These are phyloP conservation scores for Pseudocohnilembus persalinus DNA, from an alignment of 169 alveolate species.

Conservation along the genomic window DNA sequence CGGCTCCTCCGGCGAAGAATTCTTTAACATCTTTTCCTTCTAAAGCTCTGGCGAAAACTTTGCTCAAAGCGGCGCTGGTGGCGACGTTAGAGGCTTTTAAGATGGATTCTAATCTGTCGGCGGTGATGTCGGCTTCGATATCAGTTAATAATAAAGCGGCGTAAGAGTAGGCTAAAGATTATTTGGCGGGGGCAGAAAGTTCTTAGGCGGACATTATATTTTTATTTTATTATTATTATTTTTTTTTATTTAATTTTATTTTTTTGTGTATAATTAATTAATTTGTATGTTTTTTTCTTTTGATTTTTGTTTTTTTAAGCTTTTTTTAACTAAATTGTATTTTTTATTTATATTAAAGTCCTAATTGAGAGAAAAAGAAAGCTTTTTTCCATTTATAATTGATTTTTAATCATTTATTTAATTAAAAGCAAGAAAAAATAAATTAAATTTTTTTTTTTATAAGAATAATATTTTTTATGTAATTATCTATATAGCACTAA, in stretches of 20 bases:
- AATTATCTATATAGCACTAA: no score
- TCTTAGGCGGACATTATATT: not conserved
- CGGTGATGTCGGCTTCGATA: not conserved
- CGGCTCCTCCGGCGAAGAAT: not conserved
- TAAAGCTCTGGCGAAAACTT: not conserved
- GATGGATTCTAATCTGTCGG: not conserved
- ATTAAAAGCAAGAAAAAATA: no score
- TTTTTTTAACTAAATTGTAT: no score
- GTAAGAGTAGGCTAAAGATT: not conserved
- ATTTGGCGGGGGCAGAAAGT: not conserved
- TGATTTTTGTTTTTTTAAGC: not conserved
- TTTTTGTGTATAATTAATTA: not conserved
- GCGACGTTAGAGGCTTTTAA: not conserved
- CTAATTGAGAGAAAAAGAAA: no score
- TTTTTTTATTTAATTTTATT: no score
- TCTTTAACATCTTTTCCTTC: not conserved
- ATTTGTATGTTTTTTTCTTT: no score
- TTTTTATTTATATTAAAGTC: no score
- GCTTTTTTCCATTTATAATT: no score
- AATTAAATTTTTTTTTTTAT: no score
- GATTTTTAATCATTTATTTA: no score
- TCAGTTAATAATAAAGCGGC: not conserved
- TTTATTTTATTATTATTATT: no score
- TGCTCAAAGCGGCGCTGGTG: not conserved
- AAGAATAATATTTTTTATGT: no score